Evolutionary conservation across 108 stramenopile species (phyloP).

Genomic region (Cyclostephanos invisitatus): DNA sequence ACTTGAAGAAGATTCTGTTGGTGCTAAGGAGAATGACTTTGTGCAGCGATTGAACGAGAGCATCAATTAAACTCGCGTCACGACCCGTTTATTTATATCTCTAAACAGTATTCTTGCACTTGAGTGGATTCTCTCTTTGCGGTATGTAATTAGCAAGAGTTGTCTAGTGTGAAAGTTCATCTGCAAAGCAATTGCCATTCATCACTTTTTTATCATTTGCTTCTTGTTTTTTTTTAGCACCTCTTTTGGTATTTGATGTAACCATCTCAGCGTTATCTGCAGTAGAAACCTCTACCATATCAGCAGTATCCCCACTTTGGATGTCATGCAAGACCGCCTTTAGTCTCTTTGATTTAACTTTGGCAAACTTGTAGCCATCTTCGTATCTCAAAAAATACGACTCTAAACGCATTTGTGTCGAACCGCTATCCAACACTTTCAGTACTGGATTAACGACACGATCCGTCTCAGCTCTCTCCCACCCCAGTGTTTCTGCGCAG

Average conservation of each 20-base stretch:
- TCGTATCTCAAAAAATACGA: conserved; percentile 92
- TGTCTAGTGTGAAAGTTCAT: too few species aligned
- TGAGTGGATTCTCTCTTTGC: too few species aligned
- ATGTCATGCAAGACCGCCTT: conserved; percentile 52
- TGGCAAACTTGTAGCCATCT: conserved; percentile 90
- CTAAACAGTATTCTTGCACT: too few species aligned
- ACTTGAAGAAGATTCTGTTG: too few species aligned
- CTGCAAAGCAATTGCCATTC: too few species aligned
- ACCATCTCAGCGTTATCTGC: not conserved
- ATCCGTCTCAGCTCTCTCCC: conserved; percentile 77
- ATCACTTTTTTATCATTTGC: not conserved
- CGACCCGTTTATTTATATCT: too few species aligned
- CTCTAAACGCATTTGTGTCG: conserved; percentile 89
- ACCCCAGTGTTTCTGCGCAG: conserved; percentile 79
- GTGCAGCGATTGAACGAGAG: too few species aligned
- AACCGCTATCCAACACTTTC: conserved; percentile 49
- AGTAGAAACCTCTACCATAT: not conserved
- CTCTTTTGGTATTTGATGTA: not conserved
- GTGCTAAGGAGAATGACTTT: too few species aligned
- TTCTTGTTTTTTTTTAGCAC: not conserved
- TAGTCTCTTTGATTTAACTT: conserved; percentile 69
- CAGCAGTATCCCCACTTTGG: conserved; percentile 3
- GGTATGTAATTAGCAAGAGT: too few species aligned
- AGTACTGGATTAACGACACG: conserved; percentile 77
- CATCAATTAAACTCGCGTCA: too few species aligned